Base-by-base conservation (phyloP, 1,284 basidiomycete genomes). In the Cutaneotrichosporon sp. region DNA sequence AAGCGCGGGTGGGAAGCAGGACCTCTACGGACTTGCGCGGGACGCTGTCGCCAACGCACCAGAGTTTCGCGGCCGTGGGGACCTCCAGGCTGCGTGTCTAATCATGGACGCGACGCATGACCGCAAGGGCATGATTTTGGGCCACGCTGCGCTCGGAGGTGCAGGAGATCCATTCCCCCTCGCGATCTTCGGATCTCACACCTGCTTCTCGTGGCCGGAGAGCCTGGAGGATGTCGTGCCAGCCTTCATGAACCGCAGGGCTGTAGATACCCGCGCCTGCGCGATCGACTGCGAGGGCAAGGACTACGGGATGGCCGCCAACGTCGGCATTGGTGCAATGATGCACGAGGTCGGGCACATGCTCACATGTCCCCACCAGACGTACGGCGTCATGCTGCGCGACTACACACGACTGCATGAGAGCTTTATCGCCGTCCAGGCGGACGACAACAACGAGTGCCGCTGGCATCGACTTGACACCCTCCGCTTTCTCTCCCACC, bases 301-400 rank as follows among this genome's bases (percentile, higher is more conserved):
- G 17, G 35, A 22, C 22, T 54, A 54, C 31, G 27, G 42, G 12
- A 49, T 54, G 52, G 52, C 46, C 19, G 52, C 43, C n/a, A 49
- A 54, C 22, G 42, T 54, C 24, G 46, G 52, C 34, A 49, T 49
- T 19, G 52, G 52, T 8, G 52, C 52, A 11, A 38, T 54, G 34
- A 45, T 54, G 46, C 52, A 54, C 35, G 52, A 54, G 42, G 37
- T 38, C 12, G 52, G 52, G 6, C 52, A 54, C 24, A 39, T 39
- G 42, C 35, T 54, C 16, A 42, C 41, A 4, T 49, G 46, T 10
- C 52, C 52, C 2, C 52, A 54, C 35, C 52, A 54, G 41, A 31
- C 35, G 5, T 39, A 20, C 14, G 52, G 52, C 8, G 52, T 54
- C 22, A 54, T 54, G 52, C 42, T 54, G 22, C 46, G 52, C 29